Conservation (phyloP, 2,329 filamentous ascomycete species). For the Acrocalymma vagum region DNA sequence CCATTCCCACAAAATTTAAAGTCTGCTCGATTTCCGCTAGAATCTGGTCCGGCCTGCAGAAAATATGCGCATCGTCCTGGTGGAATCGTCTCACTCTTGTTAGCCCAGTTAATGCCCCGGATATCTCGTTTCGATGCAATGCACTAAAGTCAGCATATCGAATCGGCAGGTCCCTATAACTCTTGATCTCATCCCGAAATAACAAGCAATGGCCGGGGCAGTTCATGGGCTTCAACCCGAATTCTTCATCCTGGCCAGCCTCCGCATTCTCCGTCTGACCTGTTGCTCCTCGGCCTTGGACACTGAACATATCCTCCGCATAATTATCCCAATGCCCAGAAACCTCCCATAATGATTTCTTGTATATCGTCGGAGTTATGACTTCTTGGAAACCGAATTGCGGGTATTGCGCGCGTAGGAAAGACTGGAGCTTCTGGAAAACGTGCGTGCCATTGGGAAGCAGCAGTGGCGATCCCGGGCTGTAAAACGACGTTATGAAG, state of each 20-base stretch:
- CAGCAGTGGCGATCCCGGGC: conserved; percentile 86
- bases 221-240: conserved; percentile 92
- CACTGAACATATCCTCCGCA: conserved; percentile 90
- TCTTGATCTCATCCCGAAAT: conserved; percentile 76
- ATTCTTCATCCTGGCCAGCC: conserved; percentile 71
- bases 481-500: conserved; percentile 81
- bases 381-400: conserved; percentile 89
- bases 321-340: conserved; percentile 92
- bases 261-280: conserved; percentile 55
- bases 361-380: conserved; percentile 90
- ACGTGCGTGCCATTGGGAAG: conserved; percentile 82
- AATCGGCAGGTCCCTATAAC: conserved; percentile 82
- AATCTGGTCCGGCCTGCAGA: conserved; percentile 81
- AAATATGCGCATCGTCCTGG: conserved; percentile 92
- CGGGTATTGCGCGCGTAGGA: conserved; percentile 83
- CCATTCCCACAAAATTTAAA: conserved; percentile 76
- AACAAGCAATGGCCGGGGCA: conserved; percentile 89
- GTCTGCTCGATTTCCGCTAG: conserved; percentile 76
- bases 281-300: conserved; percentile 64
- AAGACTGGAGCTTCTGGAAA: conserved; percentile 84
- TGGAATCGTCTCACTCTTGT: conserved; percentile 88
- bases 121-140: conserved; percentile 86
- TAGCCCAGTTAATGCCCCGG: conserved; percentile 80
- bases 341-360: conserved; percentile 84
- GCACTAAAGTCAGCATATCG: conserved; percentile 89